Base-by-base conservation (phyloP, 179 eudicot species). In the Patellifolia procumbens region DNA sequence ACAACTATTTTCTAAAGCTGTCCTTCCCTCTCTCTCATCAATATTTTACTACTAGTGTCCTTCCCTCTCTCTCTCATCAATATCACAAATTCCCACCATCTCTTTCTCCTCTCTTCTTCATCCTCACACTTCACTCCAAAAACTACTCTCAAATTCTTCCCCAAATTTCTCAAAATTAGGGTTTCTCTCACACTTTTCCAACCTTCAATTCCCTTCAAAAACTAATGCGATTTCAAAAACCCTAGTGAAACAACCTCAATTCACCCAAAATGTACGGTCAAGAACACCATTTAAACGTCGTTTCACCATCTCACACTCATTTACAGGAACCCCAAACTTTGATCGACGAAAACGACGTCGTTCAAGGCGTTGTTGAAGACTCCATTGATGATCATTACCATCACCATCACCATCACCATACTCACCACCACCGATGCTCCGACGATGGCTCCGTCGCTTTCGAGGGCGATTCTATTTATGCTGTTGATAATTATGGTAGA, bases 381-480 rank as follows among this genome's bases (percentile, higher is more conserved):
- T 34, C 75, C 0, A 32, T 62, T 6, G 76, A 60, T 7, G 63
- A 70, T 22, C 69, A 48, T 15, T n/a, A 22, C 16, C 70, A 70
- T 12, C 67, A 70, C 22, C 60, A 45, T 58, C 24, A 69, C 13
- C 80, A 77, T 11, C 74, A 59, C 4, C 35, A n/a, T n/a, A n/a
- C n/a, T 58, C 24, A 69, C 13, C 80, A 77, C 12, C 74, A 59
- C 4, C 35, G 61, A 9, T 68, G 53, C 22, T 13, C 34, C 22
- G 53, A 68, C 10, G 53, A 49, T 31, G 80, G 73, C 1, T 58
- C 76, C 13, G 48, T 31, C 7, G 31, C 58, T 22, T 43, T 59
- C 34, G 74, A 74, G 17, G 71, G 72, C 2, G 74, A 80, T 42
- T 76, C 79, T 29, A 58, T 75, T 29, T 81, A 51, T 28, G 70